Evolutionary conservation across 2,329 filamentous ascomycete genomes (phyloP), one percentile per base, ranked within the genome.

Genomic region (Colletotrichum noveboracense): DNA sequence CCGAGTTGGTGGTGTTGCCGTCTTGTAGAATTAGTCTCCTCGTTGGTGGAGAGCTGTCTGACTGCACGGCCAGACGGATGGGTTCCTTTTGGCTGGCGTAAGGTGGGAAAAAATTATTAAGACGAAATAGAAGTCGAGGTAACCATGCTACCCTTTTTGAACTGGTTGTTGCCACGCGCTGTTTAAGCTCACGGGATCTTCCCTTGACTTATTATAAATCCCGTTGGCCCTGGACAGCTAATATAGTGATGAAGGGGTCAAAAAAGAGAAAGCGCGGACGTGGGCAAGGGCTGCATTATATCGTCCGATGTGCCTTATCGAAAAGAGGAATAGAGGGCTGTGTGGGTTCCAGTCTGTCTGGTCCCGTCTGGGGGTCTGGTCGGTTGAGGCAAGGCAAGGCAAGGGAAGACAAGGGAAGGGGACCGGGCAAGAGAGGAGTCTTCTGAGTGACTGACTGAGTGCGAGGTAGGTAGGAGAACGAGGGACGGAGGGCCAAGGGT

Each of bases 301-400:
- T 87, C 85, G 84, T 87, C 85, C 86, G 85, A 87, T 86, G 81
- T 86, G 81, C 83, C 81, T 80, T 82, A 84, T 84, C 81, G 81
- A 79, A 76, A 80, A 80, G 78, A 78, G 76, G 76, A 79, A 78
- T 66, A 74, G 74, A 76, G 71, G 77, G 77, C 78, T 56, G 70
- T 74, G 76, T 74, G 79, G 78, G 75, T 60, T 70, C 68, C 68
- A 61, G 69, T 64, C 66, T 73, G 55, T 73, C 64, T 66, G 61
- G 32, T 64, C 21, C 38, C n/a, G 60, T 64, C 68, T 70, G 67
- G 67, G 56, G 67, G 56, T 71, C 58, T 62, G 56, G 58, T 70
- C 67, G 55, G 68, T 68, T 32, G 64, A 66, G 64, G 64, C 28
- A 66, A 66, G 64, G 43, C 32, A 32, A 67, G 65, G 65, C 9